Conservation (phyloP, 257 asterid genomes). For the Solanum habrochaites region DNA sequence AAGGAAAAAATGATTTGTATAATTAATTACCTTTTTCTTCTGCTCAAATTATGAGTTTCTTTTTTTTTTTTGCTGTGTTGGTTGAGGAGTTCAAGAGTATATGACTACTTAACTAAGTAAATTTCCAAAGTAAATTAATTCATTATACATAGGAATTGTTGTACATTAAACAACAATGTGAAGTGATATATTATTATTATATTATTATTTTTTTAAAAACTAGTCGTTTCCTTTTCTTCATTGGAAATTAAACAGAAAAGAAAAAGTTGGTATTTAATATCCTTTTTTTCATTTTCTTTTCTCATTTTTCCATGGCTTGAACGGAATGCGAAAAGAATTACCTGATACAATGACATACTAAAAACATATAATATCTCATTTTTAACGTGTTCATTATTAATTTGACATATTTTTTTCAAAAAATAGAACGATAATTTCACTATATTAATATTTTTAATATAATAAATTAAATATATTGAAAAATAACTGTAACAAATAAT, state of each 20-base stretch:
- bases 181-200: neutral
- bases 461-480: neutral
- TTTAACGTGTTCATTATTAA: neutral
- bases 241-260: neutral
- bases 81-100: neutral
- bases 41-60: neutral
- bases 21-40: neutral
- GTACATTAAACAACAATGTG: neutral
- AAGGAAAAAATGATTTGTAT: neutral
- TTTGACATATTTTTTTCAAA: rapidly evolving
- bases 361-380: neutral
- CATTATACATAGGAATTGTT: neutral
- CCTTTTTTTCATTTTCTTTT: neutral
- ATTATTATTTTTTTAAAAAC: no score
- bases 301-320: neutral
- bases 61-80: neutral
- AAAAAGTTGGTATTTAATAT: neutral
- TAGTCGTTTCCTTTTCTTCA: no score
- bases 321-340: neutral
- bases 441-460: no score
- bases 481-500: no score
- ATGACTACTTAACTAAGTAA: neutral
- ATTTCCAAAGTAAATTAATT: neutral
- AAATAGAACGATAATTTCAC: no score
- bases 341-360: neutral